Evolutionary conservation across 2,329 filamentous ascomycete genomes (phyloP).

Genomic region (Cercospora berteroae): DNA sequence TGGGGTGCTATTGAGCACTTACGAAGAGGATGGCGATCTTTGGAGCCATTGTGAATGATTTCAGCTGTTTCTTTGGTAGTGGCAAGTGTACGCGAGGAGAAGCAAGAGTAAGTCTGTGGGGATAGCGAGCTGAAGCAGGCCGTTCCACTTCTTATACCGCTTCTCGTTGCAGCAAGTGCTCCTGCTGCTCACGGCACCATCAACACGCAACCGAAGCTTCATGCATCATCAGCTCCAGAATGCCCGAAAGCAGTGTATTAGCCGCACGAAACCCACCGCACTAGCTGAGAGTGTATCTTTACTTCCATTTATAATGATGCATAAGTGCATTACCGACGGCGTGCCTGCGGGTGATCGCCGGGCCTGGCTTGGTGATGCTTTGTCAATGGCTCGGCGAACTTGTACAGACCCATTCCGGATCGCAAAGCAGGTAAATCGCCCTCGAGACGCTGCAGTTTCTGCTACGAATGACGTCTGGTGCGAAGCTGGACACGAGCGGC

Average conservation of each 20-base stretch:
- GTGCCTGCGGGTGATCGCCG: not conserved
- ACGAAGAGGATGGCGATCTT: conserved; percentile 90
- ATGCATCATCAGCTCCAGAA: not conserved
- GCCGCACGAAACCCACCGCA: not conserved
- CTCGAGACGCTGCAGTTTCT: not conserved
- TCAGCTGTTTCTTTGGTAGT: not conserved
- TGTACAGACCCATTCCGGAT: not conserved
- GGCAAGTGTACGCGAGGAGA: not conserved
- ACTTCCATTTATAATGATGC: conserved; percentile 2
- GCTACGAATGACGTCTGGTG: not conserved
- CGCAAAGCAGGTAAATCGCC: not conserved
- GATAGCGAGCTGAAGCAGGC: not conserved
- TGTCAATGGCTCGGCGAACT: conserved; percentile 5
- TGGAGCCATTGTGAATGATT: conserved; percentile 66
- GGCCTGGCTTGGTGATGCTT: conserved; percentile 3
- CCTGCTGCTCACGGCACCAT: not conserved
- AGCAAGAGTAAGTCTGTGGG: not conserved
- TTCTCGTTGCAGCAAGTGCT: not conserved
- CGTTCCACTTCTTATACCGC: not conserved
- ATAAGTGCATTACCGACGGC: conserved; percentile 6
- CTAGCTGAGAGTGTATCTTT: not conserved
- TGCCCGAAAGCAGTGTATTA: not conserved
- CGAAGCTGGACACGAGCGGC: not conserved
- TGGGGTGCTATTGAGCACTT: conserved; percentile 43
- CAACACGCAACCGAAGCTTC: not conserved